These are phyloP conservation scores for Candida boleticola DNA, from an alignment of 805 yeast genomes.

Conservation along the genomic window DNA sequence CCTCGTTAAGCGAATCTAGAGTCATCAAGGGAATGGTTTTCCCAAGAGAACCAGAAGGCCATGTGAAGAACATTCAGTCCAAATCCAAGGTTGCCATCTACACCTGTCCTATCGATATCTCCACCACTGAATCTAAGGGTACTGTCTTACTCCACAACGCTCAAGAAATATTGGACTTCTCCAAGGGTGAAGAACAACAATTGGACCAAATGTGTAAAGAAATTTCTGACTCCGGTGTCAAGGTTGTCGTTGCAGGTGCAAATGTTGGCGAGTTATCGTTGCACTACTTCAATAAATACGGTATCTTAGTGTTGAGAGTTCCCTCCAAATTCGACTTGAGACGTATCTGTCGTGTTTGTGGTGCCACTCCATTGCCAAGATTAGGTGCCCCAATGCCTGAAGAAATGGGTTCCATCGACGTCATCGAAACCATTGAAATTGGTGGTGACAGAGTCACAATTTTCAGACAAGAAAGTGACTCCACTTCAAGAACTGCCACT, in stretches of 20 bases:
- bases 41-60: slow-evolving; percentile 96
- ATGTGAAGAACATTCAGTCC: slow-evolving; percentile 56
- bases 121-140: slow-evolving; percentile 97
- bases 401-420: slow-evolving; percentile 85
- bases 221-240: slow-evolving; percentile 78
- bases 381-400: slow-evolving; percentile 94
- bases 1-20: slow-evolving; percentile 65
- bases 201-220: slow-evolving; percentile 82
- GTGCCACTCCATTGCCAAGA: slow-evolving; percentile 93
- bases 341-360: slow-evolving; percentile 93
- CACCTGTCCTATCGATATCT: slow-evolving; percentile 91
- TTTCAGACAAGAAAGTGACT: slow-evolving; percentile 67
- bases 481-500: slow-evolving; percentile 78
- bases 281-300: slow-evolving; percentile 87
- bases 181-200: slow-evolving; percentile 94
- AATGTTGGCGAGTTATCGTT: slow-evolving; percentile 90
- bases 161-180: slow-evolving; percentile 92
- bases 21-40: slow-evolving; percentile 98
- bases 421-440: slow-evolving; percentile 87
- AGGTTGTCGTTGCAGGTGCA: slow-evolving; percentile 91
- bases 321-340: slow-evolving; percentile 93
- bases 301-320: slow-evolving; percentile 80
- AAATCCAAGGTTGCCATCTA: slow-evolving; percentile 86
- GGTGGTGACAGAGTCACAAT: slow-evolving; percentile 97
- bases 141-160: slow-evolving; percentile 95